Conservation (phyloP, 2,329 filamentous ascomycete genomes). For the Orbilia oligospora region DNA sequence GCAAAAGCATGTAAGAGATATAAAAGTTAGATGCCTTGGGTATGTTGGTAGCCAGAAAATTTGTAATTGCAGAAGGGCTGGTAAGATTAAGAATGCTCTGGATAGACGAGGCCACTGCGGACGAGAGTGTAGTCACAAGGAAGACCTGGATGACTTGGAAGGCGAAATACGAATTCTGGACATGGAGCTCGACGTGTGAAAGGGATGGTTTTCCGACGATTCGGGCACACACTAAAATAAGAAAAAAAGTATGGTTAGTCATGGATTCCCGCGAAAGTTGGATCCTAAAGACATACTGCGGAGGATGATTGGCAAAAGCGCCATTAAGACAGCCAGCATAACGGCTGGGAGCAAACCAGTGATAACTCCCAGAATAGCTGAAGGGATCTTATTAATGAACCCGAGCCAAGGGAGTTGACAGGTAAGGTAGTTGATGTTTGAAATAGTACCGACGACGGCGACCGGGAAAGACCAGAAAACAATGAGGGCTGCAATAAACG, state of each 20-base stretch:
- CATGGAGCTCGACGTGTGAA: slow-evolving; percentile 86
- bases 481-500: slow-evolving; percentile 82
- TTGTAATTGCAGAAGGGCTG: slow-evolving; percentile 75
- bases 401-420: slow-evolving; percentile 76
- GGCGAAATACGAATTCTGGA: slow-evolving; percentile 90
- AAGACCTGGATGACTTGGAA: slow-evolving; percentile 95
- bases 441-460: slow-evolving; percentile 85
- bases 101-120: slow-evolving; percentile 79
- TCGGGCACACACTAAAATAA: slow-evolving; percentile 77
- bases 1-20: slow-evolving; percentile 92
- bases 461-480: slow-evolving; percentile 88
- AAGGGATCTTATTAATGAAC: slow-evolving; percentile 81
- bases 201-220: slow-evolving; percentile 83
- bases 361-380: slow-evolving; percentile 81
- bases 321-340: slow-evolving; percentile 85
- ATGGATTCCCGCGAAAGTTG: background rate
- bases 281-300: slow-evolving; percentile 72
- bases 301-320: slow-evolving; percentile 85
- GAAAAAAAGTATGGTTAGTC: slow-evolving; percentile 65
- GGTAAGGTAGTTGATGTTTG: slow-evolving; percentile 81
- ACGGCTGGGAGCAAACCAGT: slow-evolving; percentile 87
- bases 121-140: slow-evolving; percentile 85
- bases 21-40: slow-evolving; percentile 94
- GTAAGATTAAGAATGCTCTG: slow-evolving; percentile 73
- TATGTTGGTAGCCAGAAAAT: slow-evolving; percentile 79